Evolutionary conservation across 2,329 filamentous ascomycete species (phyloP).

Genomic region (Aspergillus awamori): DNA sequence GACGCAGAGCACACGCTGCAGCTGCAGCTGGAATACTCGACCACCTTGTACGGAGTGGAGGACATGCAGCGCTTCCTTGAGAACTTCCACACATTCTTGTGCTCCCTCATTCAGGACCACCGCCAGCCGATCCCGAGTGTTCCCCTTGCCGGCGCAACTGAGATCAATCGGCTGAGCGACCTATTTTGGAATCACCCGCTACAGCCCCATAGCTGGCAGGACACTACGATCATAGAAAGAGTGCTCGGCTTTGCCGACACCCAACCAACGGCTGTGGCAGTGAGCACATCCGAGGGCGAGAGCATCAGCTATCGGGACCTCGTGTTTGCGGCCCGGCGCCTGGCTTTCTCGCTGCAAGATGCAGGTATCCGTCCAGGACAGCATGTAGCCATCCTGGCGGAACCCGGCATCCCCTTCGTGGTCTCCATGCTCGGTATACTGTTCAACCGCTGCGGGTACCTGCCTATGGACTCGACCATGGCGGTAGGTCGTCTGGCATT

Average conservation of each 20-base stretch:
- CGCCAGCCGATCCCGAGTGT: conserved; percentile 5
- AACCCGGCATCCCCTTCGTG: neutral
- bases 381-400: neutral
- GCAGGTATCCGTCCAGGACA: neutral
- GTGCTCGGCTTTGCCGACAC: neutral
- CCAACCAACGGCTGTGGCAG: neutral
- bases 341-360: neutral
- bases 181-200: neutral
- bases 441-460: neutral
- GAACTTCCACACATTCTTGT: conserved; percentile 6
- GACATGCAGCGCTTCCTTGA: conserved; percentile 7
- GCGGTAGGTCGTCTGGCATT: neutral
- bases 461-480: conserved; percentile 4
- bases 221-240: neutral
- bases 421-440: neutral
- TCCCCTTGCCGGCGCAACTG: neutral
- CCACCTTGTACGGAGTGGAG: neutral
- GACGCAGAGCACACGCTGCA: neutral
- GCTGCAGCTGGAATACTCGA: conserved; percentile 5
- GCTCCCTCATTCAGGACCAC: neutral
- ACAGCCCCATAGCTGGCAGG: neutral
- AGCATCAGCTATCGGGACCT: conserved; percentile 1
- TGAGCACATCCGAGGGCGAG: neutral
- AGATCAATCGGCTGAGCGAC: neutral
- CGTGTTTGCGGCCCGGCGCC: neutral